Base-by-base conservation (phyloP, 345 rosid species). In the Hirschfeldia incana region DNA sequence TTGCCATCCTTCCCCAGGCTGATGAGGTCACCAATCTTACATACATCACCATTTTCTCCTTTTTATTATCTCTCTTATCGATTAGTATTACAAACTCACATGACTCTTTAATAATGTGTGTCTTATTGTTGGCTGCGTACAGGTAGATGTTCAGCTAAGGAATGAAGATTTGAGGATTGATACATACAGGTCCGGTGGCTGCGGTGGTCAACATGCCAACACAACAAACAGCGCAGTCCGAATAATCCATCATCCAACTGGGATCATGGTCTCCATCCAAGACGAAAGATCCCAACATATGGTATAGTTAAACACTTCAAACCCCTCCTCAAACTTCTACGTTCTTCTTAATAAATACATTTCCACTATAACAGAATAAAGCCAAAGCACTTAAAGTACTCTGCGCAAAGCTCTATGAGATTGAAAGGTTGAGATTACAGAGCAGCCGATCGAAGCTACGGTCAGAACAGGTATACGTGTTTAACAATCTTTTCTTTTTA, bases 1-100 rank as follows among this genome's bases (percentile, higher is more conserved):
- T 95, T 83, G 97, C 98, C 49, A 89, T 93, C 85, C 98, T 95
- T 78, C 99, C 98, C 34, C 98, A 95, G 83, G 99, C 99, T 78
- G 92, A 91, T 84, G 92, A 95, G 98, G 98, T 92, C 36, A 33
- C 74, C 73, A 26, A 1, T 53, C 29, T 33, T 36, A 11, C 57
- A 68, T 51, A 36, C 27, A 34, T 12, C 37, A 28, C 37, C 17
- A 17, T 62, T n/a, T 13, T 55, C 10, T 16, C n/a, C n/a, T 58
- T 30, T 16, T 21, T 49, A 21, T 21, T 21, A 21, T 21, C 21
- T 21, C 1, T 49, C 3, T 69, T 64, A 53, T 49, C 3, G 6
- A 21, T 10, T 79, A 13, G 5, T 37, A 6, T 53, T 71, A 65
- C 27, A 61, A 21, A 74, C 76, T 1, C 61, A 30, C 15, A 62